Conservation (phyloP, 345 rosid species). For the Hibiscus syriacus region DNA sequence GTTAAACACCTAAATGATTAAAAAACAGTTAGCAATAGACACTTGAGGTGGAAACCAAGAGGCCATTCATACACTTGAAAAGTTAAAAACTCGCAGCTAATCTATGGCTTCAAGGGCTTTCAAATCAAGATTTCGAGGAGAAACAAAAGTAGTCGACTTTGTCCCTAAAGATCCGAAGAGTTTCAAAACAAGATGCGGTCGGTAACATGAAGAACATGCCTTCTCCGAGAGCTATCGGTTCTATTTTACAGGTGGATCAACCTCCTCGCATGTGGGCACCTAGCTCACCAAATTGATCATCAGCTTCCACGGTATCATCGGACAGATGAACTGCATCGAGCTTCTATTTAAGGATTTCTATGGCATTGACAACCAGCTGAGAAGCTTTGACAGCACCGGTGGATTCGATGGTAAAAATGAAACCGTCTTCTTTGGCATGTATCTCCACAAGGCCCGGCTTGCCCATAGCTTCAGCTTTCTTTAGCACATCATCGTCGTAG, state of each 20-base stretch:
- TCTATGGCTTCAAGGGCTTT: too few relatives aligned
- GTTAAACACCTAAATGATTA: too few relatives aligned
- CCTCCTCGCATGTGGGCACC: too few relatives aligned
- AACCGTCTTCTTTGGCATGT: too few relatives aligned
- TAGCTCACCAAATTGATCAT: constrained; percentile 98
- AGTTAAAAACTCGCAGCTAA: too few relatives aligned
- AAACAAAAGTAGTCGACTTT: background rate
- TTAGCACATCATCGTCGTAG: constrained; percentile 88
- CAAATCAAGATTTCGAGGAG: too few relatives aligned
- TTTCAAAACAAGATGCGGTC: background rate
- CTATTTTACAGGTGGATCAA: constrained; percentile 20
- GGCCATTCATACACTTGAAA: too few relatives aligned
- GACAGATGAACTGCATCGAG: constrained; percentile 90
- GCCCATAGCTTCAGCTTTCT: constrained; percentile 89
- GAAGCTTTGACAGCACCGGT: constrained; percentile 93
- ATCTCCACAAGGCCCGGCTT: constrained; percentile 82
- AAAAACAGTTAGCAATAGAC: too few relatives aligned
- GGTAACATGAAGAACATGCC: background rate
- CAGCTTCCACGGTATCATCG: constrained; percentile 88
- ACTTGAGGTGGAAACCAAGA: too few relatives aligned
- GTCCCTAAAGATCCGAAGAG: background rate
- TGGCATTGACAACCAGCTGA: constrained; percentile 82
- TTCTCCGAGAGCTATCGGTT: background rate
- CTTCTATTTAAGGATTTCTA: constrained; percentile 75
- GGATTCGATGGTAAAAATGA: constrained; percentile 83